A percentile compares a stretch with the other conserved stretches of the same genome.
Conservation (phyloP, 805 yeast genomes). For the Candida berthetii region DNA sequence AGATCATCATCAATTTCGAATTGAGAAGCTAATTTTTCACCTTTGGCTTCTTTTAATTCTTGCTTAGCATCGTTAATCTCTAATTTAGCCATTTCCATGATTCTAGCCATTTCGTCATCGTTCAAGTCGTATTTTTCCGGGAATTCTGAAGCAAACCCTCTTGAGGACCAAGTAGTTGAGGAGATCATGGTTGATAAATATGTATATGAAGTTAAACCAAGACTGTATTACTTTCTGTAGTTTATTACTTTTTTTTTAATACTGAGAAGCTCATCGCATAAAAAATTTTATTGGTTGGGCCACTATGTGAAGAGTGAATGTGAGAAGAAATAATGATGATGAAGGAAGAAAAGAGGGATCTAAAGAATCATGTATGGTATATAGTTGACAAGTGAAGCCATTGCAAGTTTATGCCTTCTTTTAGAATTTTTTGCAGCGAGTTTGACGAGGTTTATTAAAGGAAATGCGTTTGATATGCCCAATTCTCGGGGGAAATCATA, state of each 20-base stretch:
- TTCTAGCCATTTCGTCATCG: constrained; percentile 90
- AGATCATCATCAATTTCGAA: constrained; percentile 74
- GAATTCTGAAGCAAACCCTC: constrained; percentile 90
- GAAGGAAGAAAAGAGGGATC: no score
- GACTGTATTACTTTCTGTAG: no score
- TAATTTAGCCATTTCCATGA: constrained; percentile 76
- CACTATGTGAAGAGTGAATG: no score
- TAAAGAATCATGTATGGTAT: no score
- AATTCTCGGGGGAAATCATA: no score
- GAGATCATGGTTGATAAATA: constrained; percentile 58
- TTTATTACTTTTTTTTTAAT: background rate
- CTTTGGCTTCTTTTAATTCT: constrained; percentile 35
- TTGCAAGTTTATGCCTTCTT: no score
- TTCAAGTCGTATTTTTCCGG: constrained; percentile 85
- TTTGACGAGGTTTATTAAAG: no score
- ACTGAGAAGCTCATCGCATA: constrained; percentile 15
- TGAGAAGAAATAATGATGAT: no score
- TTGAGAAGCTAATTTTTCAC: constrained; percentile 37
- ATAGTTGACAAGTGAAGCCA: no score
- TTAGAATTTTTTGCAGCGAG: no score
- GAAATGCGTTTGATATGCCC: no score
- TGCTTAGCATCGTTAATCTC: constrained; percentile 73
- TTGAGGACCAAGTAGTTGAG: constrained; percentile 91
- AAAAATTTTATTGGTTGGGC: background rate
- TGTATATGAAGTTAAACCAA: no score